Percentiles rank a stretch among this genome's conserved stretches.
Evolutionary conservation across 2,329 filamentous ascomycete genomes (phyloP).

Genomic region (Scleromitrula shiraiana): DNA sequence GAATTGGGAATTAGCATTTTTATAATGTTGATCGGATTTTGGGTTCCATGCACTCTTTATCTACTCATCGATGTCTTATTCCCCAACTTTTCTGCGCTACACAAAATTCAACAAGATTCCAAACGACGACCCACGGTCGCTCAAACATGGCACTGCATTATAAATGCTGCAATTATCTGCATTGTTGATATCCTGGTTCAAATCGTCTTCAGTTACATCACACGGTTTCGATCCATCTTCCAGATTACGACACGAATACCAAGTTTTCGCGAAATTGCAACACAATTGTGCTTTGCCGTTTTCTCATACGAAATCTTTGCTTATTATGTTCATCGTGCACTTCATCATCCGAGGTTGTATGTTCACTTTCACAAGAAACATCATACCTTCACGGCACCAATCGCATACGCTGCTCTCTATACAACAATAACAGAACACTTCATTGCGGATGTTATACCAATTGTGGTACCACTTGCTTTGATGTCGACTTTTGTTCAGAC

Average conservation of each 20-base stretch:
- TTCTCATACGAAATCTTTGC: conserved; percentile 38
- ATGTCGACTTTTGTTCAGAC: neutral
- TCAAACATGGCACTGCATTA: neutral
- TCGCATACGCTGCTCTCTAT: conserved; percentile 48
- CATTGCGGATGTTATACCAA: conserved; percentile 44
- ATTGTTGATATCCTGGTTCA: neutral
- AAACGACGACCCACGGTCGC: neutral
- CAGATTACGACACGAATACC: neutral
- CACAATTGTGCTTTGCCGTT: neutral
- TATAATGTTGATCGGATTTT: neutral
- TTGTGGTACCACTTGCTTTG: conserved; percentile 36
- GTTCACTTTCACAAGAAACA: conserved; percentile 46
- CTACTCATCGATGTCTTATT: neutral
- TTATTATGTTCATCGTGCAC: conserved; percentile 49
- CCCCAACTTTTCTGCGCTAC: neutral
- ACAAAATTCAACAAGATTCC: neutral
- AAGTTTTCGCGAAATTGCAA: neutral
- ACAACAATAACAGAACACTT: conserved; percentile 50
- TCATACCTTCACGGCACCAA: conserved; percentile 47
- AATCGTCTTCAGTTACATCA: neutral
- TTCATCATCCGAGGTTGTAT: conserved; percentile 44
- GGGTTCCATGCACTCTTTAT: neutral
- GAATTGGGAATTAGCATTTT: neutral
- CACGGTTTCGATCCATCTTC: neutral
- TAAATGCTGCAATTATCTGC: neutral